A percentile compares a stretch with the other conserved stretches of the same genome.
Conservation (phyloP, 2,329 filamentous ascomycete species). For the Aspergillus versicolor region DNA sequence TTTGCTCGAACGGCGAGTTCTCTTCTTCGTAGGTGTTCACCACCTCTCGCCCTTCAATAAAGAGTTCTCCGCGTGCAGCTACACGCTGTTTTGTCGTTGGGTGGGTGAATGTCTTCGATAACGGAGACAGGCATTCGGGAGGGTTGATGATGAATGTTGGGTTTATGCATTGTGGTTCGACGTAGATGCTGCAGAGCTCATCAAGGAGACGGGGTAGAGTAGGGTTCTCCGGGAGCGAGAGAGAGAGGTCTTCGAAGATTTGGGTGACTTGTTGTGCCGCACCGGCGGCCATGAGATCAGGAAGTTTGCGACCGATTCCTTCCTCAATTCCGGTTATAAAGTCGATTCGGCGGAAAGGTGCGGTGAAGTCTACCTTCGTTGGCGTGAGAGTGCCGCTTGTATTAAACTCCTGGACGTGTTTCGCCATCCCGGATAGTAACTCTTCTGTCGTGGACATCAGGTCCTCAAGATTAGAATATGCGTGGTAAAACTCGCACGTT, state of each 20-base stretch:
- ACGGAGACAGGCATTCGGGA: conserved; percentile 84
- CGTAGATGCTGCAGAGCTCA: conserved; percentile 69
- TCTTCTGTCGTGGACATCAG: conserved; percentile 75
- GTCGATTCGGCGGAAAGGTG: conserved; percentile 64
- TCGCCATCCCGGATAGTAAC: conserved; percentile 62
- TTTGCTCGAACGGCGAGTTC: conserved; percentile 85
- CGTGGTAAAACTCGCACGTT: conserved; percentile 94
- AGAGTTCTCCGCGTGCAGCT: conserved; percentile 80
- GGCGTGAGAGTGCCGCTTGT: conserved; percentile 43
- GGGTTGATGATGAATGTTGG: conserved; percentile 89
- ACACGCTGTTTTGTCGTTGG: conserved; percentile 67
- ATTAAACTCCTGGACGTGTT: conserved; percentile 50
- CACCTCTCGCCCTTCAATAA: conserved; percentile 75
- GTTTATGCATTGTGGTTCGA: conserved; percentile 71
- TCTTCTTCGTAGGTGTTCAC: conserved; percentile 99
- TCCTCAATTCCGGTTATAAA: conserved; percentile 79
- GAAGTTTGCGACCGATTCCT: conserved; percentile 64
- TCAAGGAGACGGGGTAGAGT: conserved; percentile 75
- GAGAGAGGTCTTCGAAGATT: conserved; percentile 52
- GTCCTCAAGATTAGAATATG: conserved; percentile 73
- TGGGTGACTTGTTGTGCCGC: conserved; percentile 60
- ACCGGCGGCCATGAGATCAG: conserved; percentile 56
- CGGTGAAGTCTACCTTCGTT: conserved; percentile 58
- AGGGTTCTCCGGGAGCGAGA: conserved; percentile 52
- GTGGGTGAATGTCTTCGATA: conserved; percentile 82